Conservation (phyloP, 768 basidiomycete genomes). For the Dentipellis sp. region DNA sequence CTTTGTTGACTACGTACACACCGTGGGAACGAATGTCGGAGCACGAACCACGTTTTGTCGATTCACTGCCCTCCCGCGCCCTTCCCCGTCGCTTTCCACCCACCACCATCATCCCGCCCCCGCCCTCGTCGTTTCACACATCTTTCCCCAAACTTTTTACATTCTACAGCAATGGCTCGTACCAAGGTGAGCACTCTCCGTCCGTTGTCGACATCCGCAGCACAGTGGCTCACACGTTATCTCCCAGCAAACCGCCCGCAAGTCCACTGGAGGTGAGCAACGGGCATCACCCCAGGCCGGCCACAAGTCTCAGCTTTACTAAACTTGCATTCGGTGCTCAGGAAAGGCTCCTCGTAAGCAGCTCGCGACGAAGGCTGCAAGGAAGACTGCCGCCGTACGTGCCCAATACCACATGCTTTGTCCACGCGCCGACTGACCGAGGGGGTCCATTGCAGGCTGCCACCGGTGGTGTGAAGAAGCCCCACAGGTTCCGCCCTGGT, state of each 20-base stretch:
- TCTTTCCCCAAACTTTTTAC: constrained; percentile 5
- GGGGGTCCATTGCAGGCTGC: constrained; percentile 37
- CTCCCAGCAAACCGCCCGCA: constrained; percentile 92
- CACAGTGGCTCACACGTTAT: constrained; percentile 20
- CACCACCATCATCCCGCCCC: constrained; percentile 13
- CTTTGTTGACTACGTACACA: background rate
- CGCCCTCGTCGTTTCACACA: background rate
- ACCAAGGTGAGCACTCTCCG: constrained; percentile 53
- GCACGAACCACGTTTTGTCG: background rate
- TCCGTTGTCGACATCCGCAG: constrained; percentile 2
- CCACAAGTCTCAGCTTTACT: constrained; percentile 8
- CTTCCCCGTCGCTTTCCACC: constrained; percentile 1
- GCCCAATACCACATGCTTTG: constrained; percentile 20
- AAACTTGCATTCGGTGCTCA: constrained; percentile 25
- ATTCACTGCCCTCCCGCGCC: constrained; percentile 1
- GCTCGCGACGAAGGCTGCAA: constrained; percentile 91
- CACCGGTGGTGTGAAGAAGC: constrained; percentile 99
- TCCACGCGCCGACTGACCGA: constrained; percentile 1
- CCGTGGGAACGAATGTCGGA: background rate
- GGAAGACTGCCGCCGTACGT: constrained; percentile 74
- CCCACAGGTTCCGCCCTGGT: constrained; percentile 93
- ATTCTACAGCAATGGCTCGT: constrained; percentile 56
- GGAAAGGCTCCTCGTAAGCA: constrained; percentile 91
- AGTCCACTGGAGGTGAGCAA: constrained; percentile 89
- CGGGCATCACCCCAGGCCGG: constrained; percentile 10